phyloP scores from a whole-genome alignment of 2,329 filamentous ascomycete species.

The Podosphaera leucotricha region DNA sequence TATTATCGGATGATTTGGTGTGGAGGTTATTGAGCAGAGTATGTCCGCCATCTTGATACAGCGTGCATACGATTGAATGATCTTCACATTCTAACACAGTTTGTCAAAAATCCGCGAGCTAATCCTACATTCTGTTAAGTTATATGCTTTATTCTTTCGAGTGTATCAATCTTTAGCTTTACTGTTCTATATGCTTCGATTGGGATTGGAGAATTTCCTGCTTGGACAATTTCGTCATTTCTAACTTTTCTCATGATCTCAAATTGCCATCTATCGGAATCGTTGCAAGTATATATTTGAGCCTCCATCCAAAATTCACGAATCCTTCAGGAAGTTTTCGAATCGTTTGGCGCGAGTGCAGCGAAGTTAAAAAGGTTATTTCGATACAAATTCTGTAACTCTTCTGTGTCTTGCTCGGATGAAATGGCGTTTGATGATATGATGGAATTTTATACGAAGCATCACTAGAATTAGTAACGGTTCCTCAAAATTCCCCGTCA shows the following conservation, averaged over 20 bases:
- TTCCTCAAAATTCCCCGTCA: background rate
- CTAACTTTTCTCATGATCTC: background rate
- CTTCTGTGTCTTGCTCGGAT: background rate
- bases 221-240: background rate
- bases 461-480: background rate
- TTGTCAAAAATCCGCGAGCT: background rate
- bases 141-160: background rate
- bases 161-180: background rate
- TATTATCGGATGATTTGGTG: background rate
- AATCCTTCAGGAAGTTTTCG: background rate
- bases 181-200: background rate
- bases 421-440: background rate
- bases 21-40: background rate
- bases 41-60: slow-evolving; percentile 1
- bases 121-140: background rate
- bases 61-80: background rate
- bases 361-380: background rate
- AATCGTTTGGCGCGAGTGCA: background rate
- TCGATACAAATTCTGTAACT: background rate
- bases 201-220: background rate
- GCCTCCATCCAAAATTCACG: background rate
- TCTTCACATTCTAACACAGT: background rate
- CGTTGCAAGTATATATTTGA: slow-evolving; percentile 1
- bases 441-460: background rate
- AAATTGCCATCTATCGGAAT: background rate